These are phyloP conservation scores for Escallonia herrerae DNA, from an alignment of 129 eudicot genomes.

Conservation along the genomic window DNA sequence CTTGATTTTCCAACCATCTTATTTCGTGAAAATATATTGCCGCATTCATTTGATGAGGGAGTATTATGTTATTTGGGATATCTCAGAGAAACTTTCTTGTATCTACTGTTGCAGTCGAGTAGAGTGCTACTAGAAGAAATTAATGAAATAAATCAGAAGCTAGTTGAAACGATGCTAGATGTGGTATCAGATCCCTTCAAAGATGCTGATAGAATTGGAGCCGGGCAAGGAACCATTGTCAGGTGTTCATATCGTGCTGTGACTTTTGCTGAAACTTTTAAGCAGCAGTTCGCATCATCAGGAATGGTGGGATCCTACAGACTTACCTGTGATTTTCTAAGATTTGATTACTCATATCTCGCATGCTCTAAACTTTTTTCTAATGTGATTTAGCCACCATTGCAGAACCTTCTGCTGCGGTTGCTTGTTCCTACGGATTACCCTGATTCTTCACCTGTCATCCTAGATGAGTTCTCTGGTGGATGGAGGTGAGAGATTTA, in stretches of 20 bases:
- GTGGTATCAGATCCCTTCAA: not conserved
- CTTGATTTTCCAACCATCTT: not conserved
- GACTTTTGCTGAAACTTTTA: not conserved
- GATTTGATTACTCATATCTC: no score
- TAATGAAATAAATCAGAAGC: constrained; percentile 13
- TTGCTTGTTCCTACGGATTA: constrained; percentile 11
- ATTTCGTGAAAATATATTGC: no score
- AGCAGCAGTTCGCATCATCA: not conserved
- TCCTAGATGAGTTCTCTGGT: constrained; percentile 9
- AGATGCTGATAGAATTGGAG: constrained; percentile 1
- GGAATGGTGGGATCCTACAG: no score
- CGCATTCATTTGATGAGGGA: not conserved
- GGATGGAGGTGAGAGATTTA: constrained; percentile 20
- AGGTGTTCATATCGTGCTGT: constrained; percentile 17
- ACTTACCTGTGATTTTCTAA: no score
- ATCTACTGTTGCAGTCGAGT: constrained; percentile 7
- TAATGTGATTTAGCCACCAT: no score
- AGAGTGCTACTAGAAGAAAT: constrained; percentile 15
- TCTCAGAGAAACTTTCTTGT: not conserved
- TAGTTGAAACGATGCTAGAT: constrained; percentile 17
- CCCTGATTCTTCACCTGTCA: constrained; percentile 7
- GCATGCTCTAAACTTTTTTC: no score
- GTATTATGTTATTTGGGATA: no score
- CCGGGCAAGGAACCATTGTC: constrained; percentile 8
- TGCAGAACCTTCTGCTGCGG: not conserved